Percentiles rank a stretch among this genome's conserved stretches.
phyloP scores from a whole-genome alignment of 192 early-diverging fungal genomes.

The Coemansia sp. region DNA sequence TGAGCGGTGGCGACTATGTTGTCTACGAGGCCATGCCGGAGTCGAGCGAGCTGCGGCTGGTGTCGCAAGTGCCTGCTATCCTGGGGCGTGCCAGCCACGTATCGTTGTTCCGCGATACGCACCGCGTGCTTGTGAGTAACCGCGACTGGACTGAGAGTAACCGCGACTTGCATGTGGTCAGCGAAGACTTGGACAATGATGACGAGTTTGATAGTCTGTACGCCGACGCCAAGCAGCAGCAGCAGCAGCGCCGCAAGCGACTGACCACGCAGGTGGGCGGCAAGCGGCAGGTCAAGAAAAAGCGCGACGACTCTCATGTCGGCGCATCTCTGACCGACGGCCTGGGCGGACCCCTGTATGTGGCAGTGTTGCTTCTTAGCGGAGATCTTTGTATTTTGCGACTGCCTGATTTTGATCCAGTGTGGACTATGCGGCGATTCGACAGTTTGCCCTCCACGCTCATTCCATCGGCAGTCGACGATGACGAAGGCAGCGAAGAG shows the following conservation, averaged over 20 bases:
- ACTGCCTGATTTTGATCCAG: conserved; percentile 38
- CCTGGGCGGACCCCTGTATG: conserved; percentile 20
- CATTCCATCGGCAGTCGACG: neutral
- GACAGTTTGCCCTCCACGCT: conserved; percentile 38
- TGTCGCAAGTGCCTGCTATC: conserved; percentile 19
- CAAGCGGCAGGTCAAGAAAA: conserved; percentile 19
- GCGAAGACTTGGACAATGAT: conserved; percentile 4
- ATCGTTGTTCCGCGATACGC: conserved; percentile 47
- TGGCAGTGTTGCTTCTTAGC: conserved; percentile 13
- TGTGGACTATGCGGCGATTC: conserved; percentile 42
- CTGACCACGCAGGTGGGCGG: neutral
- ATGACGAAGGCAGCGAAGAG: conserved; percentile 16
- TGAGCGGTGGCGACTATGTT: conserved; percentile 65
- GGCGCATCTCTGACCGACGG: conserved; percentile 5
- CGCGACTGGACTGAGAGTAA: conserved; percentile 43
- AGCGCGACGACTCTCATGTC: neutral
- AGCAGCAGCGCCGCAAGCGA: conserved; percentile 22
- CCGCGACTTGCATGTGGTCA: conserved; percentile 17
- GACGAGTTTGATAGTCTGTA: conserved; percentile 48
- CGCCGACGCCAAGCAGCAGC: conserved; percentile 23
- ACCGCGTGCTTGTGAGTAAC: conserved; percentile 33
- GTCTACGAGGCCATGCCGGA: conserved; percentile 65
- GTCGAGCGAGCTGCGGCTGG: conserved; percentile 31
- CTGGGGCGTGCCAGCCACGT: conserved; percentile 5
- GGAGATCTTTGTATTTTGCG: conserved; percentile 39